Evolutionary conservation across 2,329 filamentous ascomycete genomes (phyloP).

Genomic region (Emericellopsis cladophorae): DNA sequence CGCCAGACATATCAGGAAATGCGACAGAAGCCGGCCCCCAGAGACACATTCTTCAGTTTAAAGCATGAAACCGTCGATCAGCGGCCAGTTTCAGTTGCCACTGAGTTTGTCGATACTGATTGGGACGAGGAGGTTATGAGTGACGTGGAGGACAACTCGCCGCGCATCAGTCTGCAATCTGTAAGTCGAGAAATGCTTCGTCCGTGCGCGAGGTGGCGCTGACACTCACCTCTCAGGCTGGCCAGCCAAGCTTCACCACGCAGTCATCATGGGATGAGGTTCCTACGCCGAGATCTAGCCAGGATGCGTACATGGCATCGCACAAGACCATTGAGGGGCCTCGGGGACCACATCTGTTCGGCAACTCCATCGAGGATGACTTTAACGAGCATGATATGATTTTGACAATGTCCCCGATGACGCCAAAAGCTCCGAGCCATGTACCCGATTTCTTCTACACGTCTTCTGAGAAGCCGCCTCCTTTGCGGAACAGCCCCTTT

Average conservation of each 20-base stretch:
- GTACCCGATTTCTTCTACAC: conserved; percentile 11
- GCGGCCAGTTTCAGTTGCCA: conserved; percentile 57
- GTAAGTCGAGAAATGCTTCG: conserved; percentile 35
- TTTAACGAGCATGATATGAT: conserved; percentile 32
- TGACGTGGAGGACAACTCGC: conserved; percentile 52
- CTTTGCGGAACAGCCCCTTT: conserved; percentile 35
- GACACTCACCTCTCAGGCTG: conserved; percentile 33
- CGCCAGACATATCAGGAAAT: conserved; percentile 32
- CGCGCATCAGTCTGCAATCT: conserved; percentile 56
- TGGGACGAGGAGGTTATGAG: conserved; percentile 53
- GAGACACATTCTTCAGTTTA: conserved; percentile 49
- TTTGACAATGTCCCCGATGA: conserved; percentile 61
- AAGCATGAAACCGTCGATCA: conserved; percentile 32
- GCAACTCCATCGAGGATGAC: conserved; percentile 45
- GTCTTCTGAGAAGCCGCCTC: conserved; percentile 4
- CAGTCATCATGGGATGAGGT: conserved; percentile 78
- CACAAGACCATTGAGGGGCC: conserved; percentile 63
- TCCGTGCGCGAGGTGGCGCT: background rate
- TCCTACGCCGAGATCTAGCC: conserved; percentile 60
- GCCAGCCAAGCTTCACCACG: conserved; percentile 69
- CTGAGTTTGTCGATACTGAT: conserved; percentile 69
- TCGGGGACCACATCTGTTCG: conserved; percentile 76
- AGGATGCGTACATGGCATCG: conserved; percentile 43
- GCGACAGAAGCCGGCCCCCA: conserved; percentile 34
- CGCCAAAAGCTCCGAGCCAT: conserved; percentile 45